A percentile compares a stretch with the other conserved stretches of the same genome.
Conservation (phyloP, 257 asterid species). For the Solanum gracilifrons region DNA sequence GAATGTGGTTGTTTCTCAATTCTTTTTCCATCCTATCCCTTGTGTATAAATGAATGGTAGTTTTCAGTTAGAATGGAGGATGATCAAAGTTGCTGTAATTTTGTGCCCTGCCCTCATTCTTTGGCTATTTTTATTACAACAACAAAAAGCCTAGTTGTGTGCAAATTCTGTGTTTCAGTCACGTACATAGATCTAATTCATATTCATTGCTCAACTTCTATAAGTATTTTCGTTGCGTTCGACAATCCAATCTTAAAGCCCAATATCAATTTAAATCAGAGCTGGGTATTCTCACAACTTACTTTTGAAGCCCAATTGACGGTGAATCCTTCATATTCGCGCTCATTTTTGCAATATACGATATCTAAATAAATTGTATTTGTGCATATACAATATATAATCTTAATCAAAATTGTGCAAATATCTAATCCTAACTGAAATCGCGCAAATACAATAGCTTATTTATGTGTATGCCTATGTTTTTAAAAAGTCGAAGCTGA, state of each 20-base stretch:
- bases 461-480: not conserved
- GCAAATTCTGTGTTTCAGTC: not conserved
- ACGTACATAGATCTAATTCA: not conserved
- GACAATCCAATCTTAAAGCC: not conserved
- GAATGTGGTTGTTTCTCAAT: not conserved
- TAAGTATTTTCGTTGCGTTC: not conserved
- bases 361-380: not conserved
- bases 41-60: conserved; percentile 19
- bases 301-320: not conserved
- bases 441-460: not conserved
- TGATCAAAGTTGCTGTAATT: not conserved
- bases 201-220: too few relatives aligned
- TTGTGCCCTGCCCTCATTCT: not conserved
- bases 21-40: not conserved
- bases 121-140: not conserved
- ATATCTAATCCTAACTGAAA: not conserved
- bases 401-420: not conserved
- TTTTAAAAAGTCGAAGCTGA: not conserved
- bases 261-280: not conserved
- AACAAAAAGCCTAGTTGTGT: not conserved
- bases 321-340: not conserved
- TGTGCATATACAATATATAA: not conserved
- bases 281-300: not conserved
- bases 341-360: not conserved
- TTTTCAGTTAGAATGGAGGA: conserved; percentile 11